Evolutionary conservation across 2,329 filamentous ascomycete genomes (phyloP), one percentile per base, ranked within the genome.

Genomic region (Diaporthe sp.): DNA sequence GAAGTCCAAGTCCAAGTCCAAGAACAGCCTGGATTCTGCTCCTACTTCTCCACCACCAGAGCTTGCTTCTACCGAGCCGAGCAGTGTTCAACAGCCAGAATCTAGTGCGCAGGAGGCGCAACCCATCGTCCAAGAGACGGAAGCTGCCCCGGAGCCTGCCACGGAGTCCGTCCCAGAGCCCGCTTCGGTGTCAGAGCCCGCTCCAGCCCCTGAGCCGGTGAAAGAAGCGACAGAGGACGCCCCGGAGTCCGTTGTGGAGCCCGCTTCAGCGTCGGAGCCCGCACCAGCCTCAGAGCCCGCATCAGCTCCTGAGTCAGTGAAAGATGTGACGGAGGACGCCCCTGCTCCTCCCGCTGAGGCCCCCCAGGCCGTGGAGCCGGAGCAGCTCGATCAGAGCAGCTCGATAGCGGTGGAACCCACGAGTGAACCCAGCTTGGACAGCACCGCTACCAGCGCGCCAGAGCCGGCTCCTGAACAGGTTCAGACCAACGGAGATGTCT

Each of bases 1-100:
- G 53, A 76, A 76, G 75, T 74, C 55, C 39, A 74, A 74, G 67
- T 70, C 58, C n/a, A 74, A 74, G 67, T 61, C 73, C 31, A 76
- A 73, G 46, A 75, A 75, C 68, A 73, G n/a, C 49, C 37, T 55
- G 65, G 53, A 68, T 31, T 58, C 65, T 19, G 39, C 69, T 10
- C 72, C 75, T 31, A 22, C 44, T n/a, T 39, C 75, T 22, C 62
- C 75, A 10, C 53, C 73, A 22, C 25, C 74, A 10, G 76, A 75
- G 55, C 71, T 55, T n/a, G 74, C 71, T 25, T 46, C 72, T 31
- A 57, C 46, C 8, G 71, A 59, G 15, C 65, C 67, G 17, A 7
- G 51, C 17, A 17, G 28, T 37, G 57, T 39, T 19, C 73, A 75
- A 28, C 28, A 67, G 34, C 69, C 59, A n/a, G n/a, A 62, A 19